Base-by-base conservation (phyloP, 2,329 filamentous ascomycete species). In the Tolypocladium paradoxum region DNA sequence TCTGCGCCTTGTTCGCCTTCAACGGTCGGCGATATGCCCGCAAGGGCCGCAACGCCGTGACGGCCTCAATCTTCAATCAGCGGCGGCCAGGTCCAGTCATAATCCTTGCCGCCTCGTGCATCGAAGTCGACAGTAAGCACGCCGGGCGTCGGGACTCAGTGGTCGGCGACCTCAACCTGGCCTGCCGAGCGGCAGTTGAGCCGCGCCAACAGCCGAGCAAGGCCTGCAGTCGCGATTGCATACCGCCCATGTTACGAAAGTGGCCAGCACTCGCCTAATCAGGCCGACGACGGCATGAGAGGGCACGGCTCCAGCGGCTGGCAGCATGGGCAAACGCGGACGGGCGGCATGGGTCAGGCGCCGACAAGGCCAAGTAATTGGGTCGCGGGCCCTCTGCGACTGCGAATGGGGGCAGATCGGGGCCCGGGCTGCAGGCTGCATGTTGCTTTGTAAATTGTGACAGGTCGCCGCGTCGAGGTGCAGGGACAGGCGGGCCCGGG, bases 111-210 rank as follows among this genome's bases (percentile, higher is more conserved):
- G 12, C 22, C 38, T 43, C 38, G 38, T 14, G 9, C 22, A 27
- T 43, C 22, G 6, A 43, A 4, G 38, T 18, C 43, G 43, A 31
- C 43, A 29, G 16, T 6, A 29, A 46, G 24, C 27, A 47, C 18
- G 27, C 43, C 27, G 27, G 43, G 29, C 18, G 18, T 31, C 18
- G 1, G 40, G 40, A 22, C 27, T 6, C 27, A 7, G 11, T 47
- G 43, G 43, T 47, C 43, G 43, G 43, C 43, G 43, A 47, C 43
- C 37, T 35, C 38, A 35, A 29, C 49, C 36, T 12, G 2, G 22
- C 18, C 24, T 29, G 16, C 50, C 50, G 35, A 47, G 35, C 50
- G 50, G 50, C 50, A 51, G 50, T 51, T 51, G 40, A 47, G 33
- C 40, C 29, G 50, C 40, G 33, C 38, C 43, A 35, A 36, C 22